Evolutionary conservation across 2,329 filamentous ascomycete species (phyloP).

Genomic region (Tolypocladium endophyticum): DNA sequence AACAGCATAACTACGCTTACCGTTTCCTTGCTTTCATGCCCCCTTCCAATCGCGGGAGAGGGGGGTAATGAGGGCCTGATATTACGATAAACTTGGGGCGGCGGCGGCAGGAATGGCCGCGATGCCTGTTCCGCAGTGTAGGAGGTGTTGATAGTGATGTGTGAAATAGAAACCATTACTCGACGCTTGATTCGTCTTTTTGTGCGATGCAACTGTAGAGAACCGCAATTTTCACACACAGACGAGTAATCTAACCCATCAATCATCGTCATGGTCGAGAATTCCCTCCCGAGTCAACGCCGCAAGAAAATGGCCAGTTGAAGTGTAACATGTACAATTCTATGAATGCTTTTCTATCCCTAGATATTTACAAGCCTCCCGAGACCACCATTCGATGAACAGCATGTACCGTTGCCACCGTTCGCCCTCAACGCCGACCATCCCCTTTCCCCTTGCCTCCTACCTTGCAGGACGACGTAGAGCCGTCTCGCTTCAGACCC

Average conservation of each 20-base stretch:
- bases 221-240: background rate
- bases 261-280: background rate
- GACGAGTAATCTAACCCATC: background rate
- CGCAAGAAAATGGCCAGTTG: background rate
- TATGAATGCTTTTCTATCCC: background rate
- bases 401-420: background rate
- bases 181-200: background rate
- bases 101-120: background rate
- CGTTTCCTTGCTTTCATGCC: slow-evolving; percentile 16
- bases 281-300: no score
- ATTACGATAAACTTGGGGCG: background rate
- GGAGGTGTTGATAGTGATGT: slow-evolving; percentile 7
- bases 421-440: background rate
- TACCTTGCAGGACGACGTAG: background rate
- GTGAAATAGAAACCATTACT: slow-evolving; percentile 10
- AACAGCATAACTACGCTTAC: slow-evolving; percentile 12
- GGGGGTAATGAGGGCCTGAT: background rate
- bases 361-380: background rate
- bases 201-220: background rate
- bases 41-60: slow-evolving; percentile 1
- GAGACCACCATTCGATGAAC: background rate
- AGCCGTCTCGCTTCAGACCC: background rate
- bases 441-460: no score
- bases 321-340: background rate
- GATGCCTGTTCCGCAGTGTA: slow-evolving; percentile 2